Conservation (phyloP, 1,139 yeast genomes). For the Diutina ranongensis region DNA sequence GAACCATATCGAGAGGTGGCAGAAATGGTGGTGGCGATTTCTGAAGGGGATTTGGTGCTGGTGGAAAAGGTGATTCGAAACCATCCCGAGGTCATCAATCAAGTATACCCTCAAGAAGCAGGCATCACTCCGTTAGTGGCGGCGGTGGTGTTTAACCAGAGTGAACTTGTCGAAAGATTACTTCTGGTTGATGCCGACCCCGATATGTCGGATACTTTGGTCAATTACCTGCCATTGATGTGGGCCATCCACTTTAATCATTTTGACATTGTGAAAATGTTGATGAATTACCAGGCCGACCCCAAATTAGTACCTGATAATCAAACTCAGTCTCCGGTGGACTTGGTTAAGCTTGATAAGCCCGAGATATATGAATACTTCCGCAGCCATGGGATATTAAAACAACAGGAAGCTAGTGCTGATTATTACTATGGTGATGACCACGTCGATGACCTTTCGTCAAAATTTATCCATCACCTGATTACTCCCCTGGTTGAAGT, state of each 20-base stretch:
- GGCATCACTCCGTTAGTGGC: conserved; percentile 43
- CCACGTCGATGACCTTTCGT: conserved; percentile 28
- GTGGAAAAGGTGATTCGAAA: conserved; percentile 25
- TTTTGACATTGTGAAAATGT: conserved; percentile 22
- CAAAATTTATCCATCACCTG: conserved; percentile 12
- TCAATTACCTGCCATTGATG: conserved; percentile 31
- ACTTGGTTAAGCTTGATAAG: conserved; percentile 23
- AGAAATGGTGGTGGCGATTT: conserved; percentile 12
- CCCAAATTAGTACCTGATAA: conserved; percentile 20
- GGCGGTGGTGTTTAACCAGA: conserved; percentile 39
- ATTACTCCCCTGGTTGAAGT: neutral
- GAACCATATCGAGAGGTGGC: neutral
- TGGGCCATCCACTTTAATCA: conserved; percentile 35
- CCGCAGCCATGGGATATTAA: conserved; percentile 28
- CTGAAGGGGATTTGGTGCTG: conserved; percentile 39
- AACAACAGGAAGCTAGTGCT: conserved; percentile 13
- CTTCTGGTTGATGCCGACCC: conserved; percentile 27
- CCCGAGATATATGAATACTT: conserved; percentile 26
- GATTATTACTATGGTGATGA: conserved; percentile 16
- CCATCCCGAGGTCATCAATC: conserved; percentile 21
- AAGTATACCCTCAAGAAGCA: conserved; percentile 20
- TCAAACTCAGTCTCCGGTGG: conserved; percentile 21
- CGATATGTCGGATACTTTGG: conserved; percentile 24
- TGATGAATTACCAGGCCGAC: conserved; percentile 32
- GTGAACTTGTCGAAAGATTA: conserved; percentile 32